Percentiles rank a stretch among this genome's conserved stretches.
Conservation (phyloP, 352 stramenopile genomes). For the Phytophthora litchii region DNA sequence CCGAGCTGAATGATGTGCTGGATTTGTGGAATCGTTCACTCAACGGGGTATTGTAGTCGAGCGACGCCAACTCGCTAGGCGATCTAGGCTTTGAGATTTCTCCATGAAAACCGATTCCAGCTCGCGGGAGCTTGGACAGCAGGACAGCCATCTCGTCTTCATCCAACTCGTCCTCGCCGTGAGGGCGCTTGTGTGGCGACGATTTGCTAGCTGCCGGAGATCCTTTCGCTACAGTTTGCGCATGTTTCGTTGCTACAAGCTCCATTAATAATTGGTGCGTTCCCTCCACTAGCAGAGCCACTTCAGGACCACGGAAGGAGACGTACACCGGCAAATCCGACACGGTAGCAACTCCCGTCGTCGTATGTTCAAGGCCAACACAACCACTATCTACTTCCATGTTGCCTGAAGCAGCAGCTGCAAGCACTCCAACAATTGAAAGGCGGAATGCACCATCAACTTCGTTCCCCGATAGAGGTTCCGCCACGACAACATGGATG, state of each 20-base stretch:
- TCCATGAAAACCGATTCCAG: slow-evolving; percentile 80
- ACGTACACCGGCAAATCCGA: slow-evolving; percentile 60
- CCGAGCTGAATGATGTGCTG: slow-evolving; percentile 73
- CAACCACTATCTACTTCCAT: slow-evolving; percentile 43
- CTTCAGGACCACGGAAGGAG: slow-evolving; percentile 46
- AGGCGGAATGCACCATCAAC: slow-evolving; percentile 60
- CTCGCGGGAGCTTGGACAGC: slow-evolving; percentile 68
- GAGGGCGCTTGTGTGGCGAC: neutral
- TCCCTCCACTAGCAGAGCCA: slow-evolving; percentile 69
- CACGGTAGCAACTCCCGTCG: slow-evolving; percentile 50
- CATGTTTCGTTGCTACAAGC: slow-evolving; percentile 23
- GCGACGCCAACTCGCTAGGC: slow-evolving; percentile 45
- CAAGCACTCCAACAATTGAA: slow-evolving; percentile 46
- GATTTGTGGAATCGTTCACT: slow-evolving; percentile 83
- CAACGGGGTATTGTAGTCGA: slow-evolving; percentile 58
- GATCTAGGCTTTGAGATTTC: slow-evolving; percentile 67
- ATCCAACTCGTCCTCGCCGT: slow-evolving; percentile 27
- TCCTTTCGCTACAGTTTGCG: neutral
- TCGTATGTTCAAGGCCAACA: slow-evolving; percentile 47
- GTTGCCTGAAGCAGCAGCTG: slow-evolving; percentile 15
- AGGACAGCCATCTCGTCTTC: slow-evolving; percentile 64
- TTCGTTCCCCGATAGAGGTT: slow-evolving; percentile 50
- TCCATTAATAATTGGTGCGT: slow-evolving; percentile 58
- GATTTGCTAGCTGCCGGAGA: slow-evolving; percentile 7
- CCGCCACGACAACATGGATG: slow-evolving; percentile 53